Evolutionary conservation across 257 asterid species (phyloP), one percentile per base, ranked within the genome.

Genomic region (Fraxinus excelsior): DNA sequence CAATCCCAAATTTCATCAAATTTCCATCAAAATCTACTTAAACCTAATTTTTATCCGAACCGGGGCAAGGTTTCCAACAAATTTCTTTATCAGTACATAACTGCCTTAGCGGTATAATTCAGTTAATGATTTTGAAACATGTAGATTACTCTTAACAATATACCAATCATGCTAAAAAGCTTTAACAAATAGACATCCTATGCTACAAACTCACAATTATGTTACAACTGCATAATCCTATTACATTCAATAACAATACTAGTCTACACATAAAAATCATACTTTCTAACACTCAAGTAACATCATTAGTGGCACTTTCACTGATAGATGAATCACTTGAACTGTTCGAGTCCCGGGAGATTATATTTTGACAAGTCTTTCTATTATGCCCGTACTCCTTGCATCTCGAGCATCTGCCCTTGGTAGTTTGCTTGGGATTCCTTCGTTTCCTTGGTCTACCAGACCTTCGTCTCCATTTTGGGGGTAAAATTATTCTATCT

Each of bases 361-460:
- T 25, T 26, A 7, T 25, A 26, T 12, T 26, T 25, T 26, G 32
- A 26, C 68, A 62, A 62, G 68, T 62, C 35, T 62, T 62, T 26
- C 68, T 62, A 62, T 62, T 62, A 62, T 62, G 68, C 34, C 68
- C 68, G 19, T 62, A 62, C 68, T 62, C 35, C 68, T 62, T 62
- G 35, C 68, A 62, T 62, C 68, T 62, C n/a, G 68, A 62, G 18
- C 68, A 62, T 62, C 68, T 26, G 19, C 68, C 68, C 35, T 62
- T 62, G 0, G 68, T 10, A 62, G 18, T 23, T 62, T 62, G 28
- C 35, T 62, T 62, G 31, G 68, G 68, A 62, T 9, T 62, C 34
- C 68, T 62, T 26, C 35, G 68, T 25, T 62, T 26, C 32, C 19
- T 62, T 62, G 68, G 68, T 62, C 68, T 26, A 23, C 68, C 68